Percentiles rank a stretch among this genome's conserved stretches.
These are phyloP conservation scores for Diaporthe amygdali DNA, from an alignment of 2,329 filamentous ascomycete species.

Conservation along the genomic window DNA sequence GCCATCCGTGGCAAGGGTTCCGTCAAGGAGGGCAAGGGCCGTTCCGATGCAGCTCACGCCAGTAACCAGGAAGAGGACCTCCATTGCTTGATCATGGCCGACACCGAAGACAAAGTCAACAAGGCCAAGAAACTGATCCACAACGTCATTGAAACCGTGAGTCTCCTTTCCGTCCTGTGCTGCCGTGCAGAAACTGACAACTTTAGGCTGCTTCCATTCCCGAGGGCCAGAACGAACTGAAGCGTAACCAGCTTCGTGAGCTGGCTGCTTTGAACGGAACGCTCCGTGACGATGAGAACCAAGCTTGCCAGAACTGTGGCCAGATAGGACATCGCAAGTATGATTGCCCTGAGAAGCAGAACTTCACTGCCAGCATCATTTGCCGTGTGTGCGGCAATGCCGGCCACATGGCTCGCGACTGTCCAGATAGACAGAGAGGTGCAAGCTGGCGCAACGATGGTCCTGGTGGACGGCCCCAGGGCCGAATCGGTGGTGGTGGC, in stretches of 20 bases:
- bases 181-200: slow-evolving; percentile 29
- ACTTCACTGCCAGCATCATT: slow-evolving; percentile 99
- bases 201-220: slow-evolving; percentile 92
- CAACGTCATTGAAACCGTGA: slow-evolving; percentile 97
- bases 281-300: slow-evolving; percentile 97
- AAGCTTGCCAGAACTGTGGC: slow-evolving; percentile 98
- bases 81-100: slow-evolving; percentile 99
- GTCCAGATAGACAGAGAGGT: slow-evolving; percentile 90
- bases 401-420: slow-evolving; percentile 97
- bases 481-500: slow-evolving; percentile 77
- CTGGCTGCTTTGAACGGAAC: slow-evolving; percentile 98
- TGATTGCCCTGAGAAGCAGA: slow-evolving; percentile 96
- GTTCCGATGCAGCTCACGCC: slow-evolving; percentile 97
- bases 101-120: slow-evolving; percentile 99
- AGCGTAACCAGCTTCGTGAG: slow-evolving; percentile 97
- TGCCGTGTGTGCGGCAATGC: slow-evolving; percentile 98
- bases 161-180: slow-evolving; percentile 39
- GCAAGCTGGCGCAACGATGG: slow-evolving; percentile 89
- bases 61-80: slow-evolving; percentile 99
- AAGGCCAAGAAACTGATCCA: slow-evolving; percentile 99
- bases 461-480: slow-evolving; percentile 58
- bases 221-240: slow-evolving; percentile 98
- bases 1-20: slow-evolving; percentile 99
- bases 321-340: slow-evolving; percentile 99
- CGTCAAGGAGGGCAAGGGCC: slow-evolving; percentile 99